Evolutionary conservation across 306 rosid genomes (phyloP).

Genomic region (Dalbergia cultrata): DNA sequence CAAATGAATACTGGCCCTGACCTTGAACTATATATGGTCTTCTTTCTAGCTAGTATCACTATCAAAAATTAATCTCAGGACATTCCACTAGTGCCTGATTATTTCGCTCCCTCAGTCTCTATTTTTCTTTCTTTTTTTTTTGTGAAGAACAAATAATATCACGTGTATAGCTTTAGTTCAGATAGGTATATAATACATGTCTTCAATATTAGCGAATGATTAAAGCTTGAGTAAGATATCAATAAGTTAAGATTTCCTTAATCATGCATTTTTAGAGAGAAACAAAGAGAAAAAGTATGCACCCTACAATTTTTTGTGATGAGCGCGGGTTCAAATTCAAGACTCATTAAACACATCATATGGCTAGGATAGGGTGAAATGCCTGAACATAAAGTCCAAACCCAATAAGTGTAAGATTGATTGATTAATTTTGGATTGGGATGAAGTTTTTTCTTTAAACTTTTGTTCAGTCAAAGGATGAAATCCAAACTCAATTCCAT

Average conservation of each 20-base stretch:
- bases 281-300: not conserved
- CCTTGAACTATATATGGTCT: not conserved
- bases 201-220: not conserved
- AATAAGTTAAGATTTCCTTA: not conserved
- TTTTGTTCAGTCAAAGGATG: not conserved
- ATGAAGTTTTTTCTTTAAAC: not conserved
- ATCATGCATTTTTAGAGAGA: constrained; percentile 4
- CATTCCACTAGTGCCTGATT: constrained; percentile 7
- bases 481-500: not conserved
- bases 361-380: not conserved
- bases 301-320: not conserved
- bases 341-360: not conserved
- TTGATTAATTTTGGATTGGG: not conserved
- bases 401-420: not conserved
- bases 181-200: not conserved
- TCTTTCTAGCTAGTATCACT: not conserved
- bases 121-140: not conserved
- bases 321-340: not conserved
- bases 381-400: not conserved
- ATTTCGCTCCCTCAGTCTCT: not conserved
- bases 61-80: constrained; percentile 12
- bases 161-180: not conserved
- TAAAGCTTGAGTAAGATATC: not conserved
- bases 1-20: constrained; percentile 31
- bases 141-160: not conserved